Percentiles rank a stretch among this genome's conserved stretches.
These are phyloP conservation scores for Trichocomaceae sp. DNA, from an alignment of 2,329 filamentous ascomycete genomes.

Conservation along the genomic window DNA sequence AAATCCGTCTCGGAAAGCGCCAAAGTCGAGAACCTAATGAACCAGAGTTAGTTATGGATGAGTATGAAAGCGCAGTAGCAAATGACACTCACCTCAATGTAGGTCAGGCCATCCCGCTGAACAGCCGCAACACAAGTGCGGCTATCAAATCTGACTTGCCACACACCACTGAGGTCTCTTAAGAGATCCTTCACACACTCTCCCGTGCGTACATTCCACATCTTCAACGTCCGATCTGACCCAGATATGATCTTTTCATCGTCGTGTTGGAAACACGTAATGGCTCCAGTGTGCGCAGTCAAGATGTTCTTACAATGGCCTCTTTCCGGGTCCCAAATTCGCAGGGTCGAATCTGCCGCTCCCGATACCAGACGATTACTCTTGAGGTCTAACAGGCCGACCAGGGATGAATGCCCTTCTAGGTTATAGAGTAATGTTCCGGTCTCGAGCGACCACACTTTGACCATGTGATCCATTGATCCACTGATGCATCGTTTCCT, in stretches of 20 bases:
- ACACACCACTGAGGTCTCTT: slow-evolving; percentile 91
- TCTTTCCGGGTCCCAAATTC: slow-evolving; percentile 94
- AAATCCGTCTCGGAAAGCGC: slow-evolving; percentile 81
- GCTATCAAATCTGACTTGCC: slow-evolving; percentile 98
- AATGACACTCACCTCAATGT: slow-evolving; percentile 71
- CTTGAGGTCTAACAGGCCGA: slow-evolving; percentile 82
- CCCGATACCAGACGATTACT: slow-evolving; percentile 89
- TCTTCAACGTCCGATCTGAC: slow-evolving; percentile 91
- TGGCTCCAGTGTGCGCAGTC: slow-evolving; percentile 90
- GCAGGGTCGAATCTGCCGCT: slow-evolving; percentile 86
- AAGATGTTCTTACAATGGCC: slow-evolving; percentile 85
- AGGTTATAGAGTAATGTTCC: slow-evolving; percentile 80
- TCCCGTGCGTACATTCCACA: slow-evolving; percentile 94
- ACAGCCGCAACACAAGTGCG: slow-evolving; percentile 92
- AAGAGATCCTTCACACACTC: slow-evolving; percentile 89
- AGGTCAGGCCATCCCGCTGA: slow-evolving; percentile 84
- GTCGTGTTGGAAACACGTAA: slow-evolving; percentile 98
- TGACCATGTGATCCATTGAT: slow-evolving; percentile 96
- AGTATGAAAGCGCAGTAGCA: background rate
- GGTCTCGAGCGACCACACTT: slow-evolving; percentile 91
- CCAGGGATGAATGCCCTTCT: slow-evolving; percentile 86
- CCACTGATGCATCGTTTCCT: slow-evolving; percentile 95
- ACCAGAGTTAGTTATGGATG: slow-evolving; percentile 15
- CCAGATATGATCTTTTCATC: slow-evolving; percentile 94
- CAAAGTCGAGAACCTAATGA: slow-evolving; percentile 86